Evolutionary conservation across 2,329 filamentous ascomycete species (phyloP).

Genomic region (Fusarium lateritium): DNA sequence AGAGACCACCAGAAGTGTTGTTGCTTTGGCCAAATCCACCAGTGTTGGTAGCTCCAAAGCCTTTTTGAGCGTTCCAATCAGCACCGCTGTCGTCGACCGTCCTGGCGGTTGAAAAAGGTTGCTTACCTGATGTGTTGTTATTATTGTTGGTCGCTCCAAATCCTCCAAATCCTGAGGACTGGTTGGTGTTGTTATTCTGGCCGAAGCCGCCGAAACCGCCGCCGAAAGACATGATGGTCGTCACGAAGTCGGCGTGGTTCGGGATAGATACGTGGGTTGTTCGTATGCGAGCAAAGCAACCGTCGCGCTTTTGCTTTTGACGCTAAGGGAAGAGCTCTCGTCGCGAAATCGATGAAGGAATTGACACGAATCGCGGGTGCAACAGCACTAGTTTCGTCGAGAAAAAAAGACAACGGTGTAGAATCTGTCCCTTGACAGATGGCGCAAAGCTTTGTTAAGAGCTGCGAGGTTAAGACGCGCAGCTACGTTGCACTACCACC

Average conservation of each 20-base stretch:
- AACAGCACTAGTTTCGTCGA: conserved; percentile 15
- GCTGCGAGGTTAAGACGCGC: conserved; percentile 29
- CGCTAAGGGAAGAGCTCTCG: conserved; percentile 32
- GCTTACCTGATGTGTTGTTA: conserved; percentile 67
- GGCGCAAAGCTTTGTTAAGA: conserved; percentile 20
- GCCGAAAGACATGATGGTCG: conserved; percentile 68
- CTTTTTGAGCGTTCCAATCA: conserved; percentile 50
- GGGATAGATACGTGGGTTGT: conserved; percentile 32
- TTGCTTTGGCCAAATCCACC: conserved; percentile 61
- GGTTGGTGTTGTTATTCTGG: conserved; percentile 62
- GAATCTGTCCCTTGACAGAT: conserved; percentile 10
- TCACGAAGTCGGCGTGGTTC: conserved; percentile 40
- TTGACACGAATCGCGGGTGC: conserved; percentile 21
- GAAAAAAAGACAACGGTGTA: conserved; percentile 7
- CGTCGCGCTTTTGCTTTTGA: conserved; percentile 43
- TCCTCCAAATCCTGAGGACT: conserved; percentile 68
- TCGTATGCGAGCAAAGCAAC: conserved; percentile 34
- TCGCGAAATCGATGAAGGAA: conserved; percentile 39
- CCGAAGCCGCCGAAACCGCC: conserved; percentile 68
- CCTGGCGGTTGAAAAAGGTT: conserved; percentile 29
- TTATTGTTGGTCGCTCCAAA: conserved; percentile 63
- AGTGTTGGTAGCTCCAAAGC: conserved; percentile 54
- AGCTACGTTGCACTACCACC: conserved; percentile 24
- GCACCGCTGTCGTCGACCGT: conserved; percentile 42
- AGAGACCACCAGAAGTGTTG: conserved; percentile 57